Conservation (phyloP, 1,284 basidiomycete genomes). For the Irpex lacteus region DNA sequence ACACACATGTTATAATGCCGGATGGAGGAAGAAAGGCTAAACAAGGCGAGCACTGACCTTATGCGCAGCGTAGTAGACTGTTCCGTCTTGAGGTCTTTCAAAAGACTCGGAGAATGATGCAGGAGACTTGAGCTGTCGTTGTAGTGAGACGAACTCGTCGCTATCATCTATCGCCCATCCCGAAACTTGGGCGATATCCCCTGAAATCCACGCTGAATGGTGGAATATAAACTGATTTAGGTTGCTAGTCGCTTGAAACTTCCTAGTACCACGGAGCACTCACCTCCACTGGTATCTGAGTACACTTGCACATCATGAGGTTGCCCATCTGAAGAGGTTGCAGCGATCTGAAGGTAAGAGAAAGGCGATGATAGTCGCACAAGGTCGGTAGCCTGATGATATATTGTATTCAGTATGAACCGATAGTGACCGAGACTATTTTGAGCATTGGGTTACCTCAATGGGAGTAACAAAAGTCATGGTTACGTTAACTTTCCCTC, state of each 20-base stretch:
- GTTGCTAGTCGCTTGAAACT: not conserved
- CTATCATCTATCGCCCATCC: not conserved
- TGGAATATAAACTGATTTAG: not conserved
- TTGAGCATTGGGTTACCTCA: constrained; percentile 4
- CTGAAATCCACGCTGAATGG: not conserved
- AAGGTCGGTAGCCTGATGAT: constrained; percentile 8
- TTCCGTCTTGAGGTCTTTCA: not conserved
- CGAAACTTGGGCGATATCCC: not conserved
- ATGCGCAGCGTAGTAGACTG: not conserved
- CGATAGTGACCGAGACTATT: too few species aligned
- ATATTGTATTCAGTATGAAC: not conserved
- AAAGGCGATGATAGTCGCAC: constrained; percentile 25
- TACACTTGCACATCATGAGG: constrained; percentile 25
- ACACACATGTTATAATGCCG: too few species aligned
- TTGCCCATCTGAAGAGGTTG: constrained; percentile 21
- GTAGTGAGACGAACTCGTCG: not conserved
- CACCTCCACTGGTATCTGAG: constrained; percentile 27
- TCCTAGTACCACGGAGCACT: not conserved
- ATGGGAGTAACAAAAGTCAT: constrained; percentile 16
- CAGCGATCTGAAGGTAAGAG: constrained; percentile 23
- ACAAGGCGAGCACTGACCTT: not conserved
- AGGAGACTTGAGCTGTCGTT: not conserved
- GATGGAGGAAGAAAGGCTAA: not conserved
- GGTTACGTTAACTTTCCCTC: constrained; percentile 11
- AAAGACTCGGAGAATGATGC: not conserved